These are phyloP conservation scores for Coemansia sp. DNA, from an alignment of 192 early-diverging fungal species.

Conservation along the genomic window DNA sequence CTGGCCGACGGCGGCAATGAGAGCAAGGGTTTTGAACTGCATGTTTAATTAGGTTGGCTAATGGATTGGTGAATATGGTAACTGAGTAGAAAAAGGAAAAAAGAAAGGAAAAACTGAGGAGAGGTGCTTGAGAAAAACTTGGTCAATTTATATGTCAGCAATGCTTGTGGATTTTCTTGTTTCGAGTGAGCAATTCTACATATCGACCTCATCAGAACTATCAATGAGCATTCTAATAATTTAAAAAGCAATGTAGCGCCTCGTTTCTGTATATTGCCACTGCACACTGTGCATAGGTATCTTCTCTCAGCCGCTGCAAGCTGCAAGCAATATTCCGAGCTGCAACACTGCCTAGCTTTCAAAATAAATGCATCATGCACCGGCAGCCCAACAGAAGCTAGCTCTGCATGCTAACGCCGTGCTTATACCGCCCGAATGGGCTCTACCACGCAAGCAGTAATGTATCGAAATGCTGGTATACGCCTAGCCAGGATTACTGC, in stretches of 20 bases:
- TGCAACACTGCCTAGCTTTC: background rate
- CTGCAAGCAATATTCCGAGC: background rate
- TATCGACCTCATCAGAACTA: background rate
- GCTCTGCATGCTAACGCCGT: background rate
- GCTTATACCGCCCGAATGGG: background rate
- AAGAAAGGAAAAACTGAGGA: too few relatives aligned
- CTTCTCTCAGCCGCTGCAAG: background rate
- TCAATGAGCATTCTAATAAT: conserved; percentile 1
- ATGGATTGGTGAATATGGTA: conserved; percentile 2
- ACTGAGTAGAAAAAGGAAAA: background rate
- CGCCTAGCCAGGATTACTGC: background rate
- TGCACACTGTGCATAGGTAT: background rate
- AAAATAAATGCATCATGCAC: background rate
- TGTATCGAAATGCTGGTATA: background rate
- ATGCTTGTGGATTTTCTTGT: background rate
- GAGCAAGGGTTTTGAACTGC: conserved; percentile 55
- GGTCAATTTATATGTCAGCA: background rate
- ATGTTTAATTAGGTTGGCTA: conserved; percentile 16
- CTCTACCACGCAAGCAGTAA: background rate
- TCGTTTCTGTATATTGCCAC: conserved; percentile 11
- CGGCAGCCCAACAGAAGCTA: background rate
- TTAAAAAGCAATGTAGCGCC: conserved; percentile 6
- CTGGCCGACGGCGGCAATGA: conserved; percentile 52
- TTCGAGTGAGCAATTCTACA: background rate
- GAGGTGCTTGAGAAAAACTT: background rate